Percentiles rank a stretch among this genome's conserved stretches.
These are phyloP conservation scores for Gardenia jasminoides DNA, from an alignment of 257 asterid species.

Conservation along the genomic window DNA sequence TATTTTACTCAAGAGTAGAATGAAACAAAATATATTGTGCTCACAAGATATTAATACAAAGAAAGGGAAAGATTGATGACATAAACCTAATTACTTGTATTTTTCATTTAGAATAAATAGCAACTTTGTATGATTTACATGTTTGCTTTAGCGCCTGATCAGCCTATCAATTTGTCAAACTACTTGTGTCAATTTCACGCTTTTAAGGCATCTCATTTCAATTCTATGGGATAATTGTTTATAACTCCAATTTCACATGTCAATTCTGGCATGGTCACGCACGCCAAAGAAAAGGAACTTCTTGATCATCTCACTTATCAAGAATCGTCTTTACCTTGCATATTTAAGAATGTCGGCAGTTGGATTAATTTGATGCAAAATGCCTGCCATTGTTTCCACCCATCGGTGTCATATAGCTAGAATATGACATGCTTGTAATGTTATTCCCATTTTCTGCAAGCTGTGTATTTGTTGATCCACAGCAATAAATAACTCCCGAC, in stretches of 20 bases:
- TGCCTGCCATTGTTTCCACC: not conserved
- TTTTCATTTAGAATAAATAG: not conserved
- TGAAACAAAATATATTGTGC: not conserved
- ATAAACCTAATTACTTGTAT: not conserved
- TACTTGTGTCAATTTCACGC: not conserved
- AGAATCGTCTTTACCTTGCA: not conserved
- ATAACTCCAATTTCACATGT: not conserved
- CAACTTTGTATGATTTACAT: not conserved
- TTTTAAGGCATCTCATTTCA: not conserved
- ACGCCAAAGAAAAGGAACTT: not conserved
- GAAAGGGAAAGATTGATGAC: not conserved
- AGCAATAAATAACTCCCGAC: not conserved
- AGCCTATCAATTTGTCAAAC: not conserved
- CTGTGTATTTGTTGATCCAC: not conserved
- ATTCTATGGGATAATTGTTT: not conserved
- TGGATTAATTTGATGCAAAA: not conserved
- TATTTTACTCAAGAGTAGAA: too few relatives aligned
- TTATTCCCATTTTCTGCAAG: not conserved
- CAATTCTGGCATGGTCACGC: not conserved
- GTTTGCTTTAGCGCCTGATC: not conserved
- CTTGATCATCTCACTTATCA: not conserved
- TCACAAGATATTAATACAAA: not conserved
- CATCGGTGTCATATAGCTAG: not conserved
- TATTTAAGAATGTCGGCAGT: slow-evolving; percentile 8
- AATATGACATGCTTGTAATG: slow-evolving; percentile 1